Evolutionary conservation across 192 early-diverging fungal species (phyloP).

Genomic region (Backusella circina): DNA sequence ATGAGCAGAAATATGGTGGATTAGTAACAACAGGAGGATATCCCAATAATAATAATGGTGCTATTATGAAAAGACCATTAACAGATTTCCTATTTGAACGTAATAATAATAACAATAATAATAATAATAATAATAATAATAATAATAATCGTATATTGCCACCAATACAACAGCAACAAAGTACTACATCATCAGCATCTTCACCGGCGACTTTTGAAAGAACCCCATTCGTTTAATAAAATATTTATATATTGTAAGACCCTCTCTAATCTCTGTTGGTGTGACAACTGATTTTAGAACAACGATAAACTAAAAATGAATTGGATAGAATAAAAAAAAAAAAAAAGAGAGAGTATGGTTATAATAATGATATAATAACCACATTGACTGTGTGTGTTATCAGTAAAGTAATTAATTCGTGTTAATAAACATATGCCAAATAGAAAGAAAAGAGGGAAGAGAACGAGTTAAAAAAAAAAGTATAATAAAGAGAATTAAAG

Average conservation of each 20-base stretch:
- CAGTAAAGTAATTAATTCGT: neutral
- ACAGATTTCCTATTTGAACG: conserved; percentile 15
- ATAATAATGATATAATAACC: too few relatives aligned
- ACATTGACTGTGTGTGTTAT: too few relatives aligned
- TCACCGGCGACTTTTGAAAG: neutral
- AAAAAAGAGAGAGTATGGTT: neutral
- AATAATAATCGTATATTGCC: neutral
- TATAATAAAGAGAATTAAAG: neutral
- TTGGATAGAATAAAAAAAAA: neutral
- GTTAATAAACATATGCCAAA: neutral
- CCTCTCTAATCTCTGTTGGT: neutral
- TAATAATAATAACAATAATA: neutral
- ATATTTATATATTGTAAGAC: neutral
- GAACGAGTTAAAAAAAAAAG: too few relatives aligned
- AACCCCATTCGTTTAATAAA: neutral
- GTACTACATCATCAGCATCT: neutral
- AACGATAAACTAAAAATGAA: neutral
- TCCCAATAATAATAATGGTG: neutral
- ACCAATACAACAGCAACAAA: neutral
- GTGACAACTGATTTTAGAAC: neutral
- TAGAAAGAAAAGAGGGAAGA: neutral
- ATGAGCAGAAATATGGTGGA: neutral
- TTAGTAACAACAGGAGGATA: neutral
- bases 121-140: neutral
- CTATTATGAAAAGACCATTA: conserved; percentile 21